Conservation (phyloP, 2,329 filamentous ascomycete species). For the Fusarium mexicanum region DNA sequence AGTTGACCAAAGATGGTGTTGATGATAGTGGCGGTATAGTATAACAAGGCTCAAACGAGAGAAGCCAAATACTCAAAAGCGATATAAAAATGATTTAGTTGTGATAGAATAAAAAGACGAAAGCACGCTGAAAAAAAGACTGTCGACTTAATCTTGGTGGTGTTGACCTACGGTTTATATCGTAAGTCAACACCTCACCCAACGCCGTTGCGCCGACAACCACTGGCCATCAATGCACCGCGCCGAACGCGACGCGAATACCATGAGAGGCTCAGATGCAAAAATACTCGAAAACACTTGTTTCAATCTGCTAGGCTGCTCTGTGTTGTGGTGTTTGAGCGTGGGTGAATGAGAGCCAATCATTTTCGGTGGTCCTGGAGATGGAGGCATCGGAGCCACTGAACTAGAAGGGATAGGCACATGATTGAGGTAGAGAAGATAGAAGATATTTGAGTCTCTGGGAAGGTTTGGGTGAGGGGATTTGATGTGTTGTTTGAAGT, state of each 20-base stretch:
- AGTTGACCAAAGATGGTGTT: constrained; percentile 9
- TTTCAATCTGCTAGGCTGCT: constrained; percentile 22
- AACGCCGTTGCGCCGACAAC: constrained; percentile 33
- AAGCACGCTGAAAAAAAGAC: constrained; percentile 31
- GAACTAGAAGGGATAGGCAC: neutral
- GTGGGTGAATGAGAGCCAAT: constrained; percentile 29
- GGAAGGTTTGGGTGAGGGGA: neutral
- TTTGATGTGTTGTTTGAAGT: constrained; percentile 1
- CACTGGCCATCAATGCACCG: constrained; percentile 25
- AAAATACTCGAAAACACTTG: constrained; percentile 19
- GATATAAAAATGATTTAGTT: neutral
- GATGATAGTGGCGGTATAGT: neutral
- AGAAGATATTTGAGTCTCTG: neutral
- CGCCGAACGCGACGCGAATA: constrained; percentile 18
- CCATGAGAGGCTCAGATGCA: neutral
- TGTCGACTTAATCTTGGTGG: neutral
- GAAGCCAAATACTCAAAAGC: constrained; percentile 21
- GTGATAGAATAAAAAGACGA: neutral
- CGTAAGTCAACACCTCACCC: constrained; percentile 13
- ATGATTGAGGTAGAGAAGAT: neutral
- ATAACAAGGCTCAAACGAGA: constrained; percentile 38
- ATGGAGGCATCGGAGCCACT: neutral
- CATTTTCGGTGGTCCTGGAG: neutral
- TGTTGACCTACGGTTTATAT: constrained; percentile 29
- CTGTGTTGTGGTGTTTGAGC: constrained; percentile 25